A percentile compares a stretch with the other conserved stretches of the same genome.
phyloP scores from a whole-genome alignment of 306 rosid species.

The Cucumis melo region DNA sequence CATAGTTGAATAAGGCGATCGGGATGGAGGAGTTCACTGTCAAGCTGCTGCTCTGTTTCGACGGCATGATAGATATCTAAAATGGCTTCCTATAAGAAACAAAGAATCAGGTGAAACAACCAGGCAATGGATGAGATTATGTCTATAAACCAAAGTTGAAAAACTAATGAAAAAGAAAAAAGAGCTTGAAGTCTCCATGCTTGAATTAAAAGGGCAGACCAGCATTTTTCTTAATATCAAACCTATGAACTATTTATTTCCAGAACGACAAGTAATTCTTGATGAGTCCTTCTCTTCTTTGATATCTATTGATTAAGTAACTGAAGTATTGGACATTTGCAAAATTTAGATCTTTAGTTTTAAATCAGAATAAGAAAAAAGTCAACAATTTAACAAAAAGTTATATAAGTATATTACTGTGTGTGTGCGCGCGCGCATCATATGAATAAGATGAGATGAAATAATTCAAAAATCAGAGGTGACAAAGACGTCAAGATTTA shows the following conservation, averaged over 20 bases:
- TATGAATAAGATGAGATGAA: not conserved
- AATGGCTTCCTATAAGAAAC: slow-evolving; percentile 61
- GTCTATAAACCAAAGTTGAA: not conserved
- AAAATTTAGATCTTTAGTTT: not conserved
- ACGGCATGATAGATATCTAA: slow-evolving; percentile 20
- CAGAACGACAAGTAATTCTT: not conserved
- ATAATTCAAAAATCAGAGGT: not conserved
- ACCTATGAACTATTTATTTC: not conserved
- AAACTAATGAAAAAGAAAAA: not conserved
- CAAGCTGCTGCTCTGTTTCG: slow-evolving; percentile 43
- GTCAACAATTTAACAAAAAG: not conserved
- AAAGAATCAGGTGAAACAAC: not conserved
- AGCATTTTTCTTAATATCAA: not conserved
- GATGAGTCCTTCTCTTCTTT: not conserved
- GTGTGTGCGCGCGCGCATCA: not conserved
- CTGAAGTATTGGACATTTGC: not conserved
- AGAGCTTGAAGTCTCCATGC: not conserved
- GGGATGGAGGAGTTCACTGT: slow-evolving; percentile 53
- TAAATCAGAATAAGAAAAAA: not conserved
- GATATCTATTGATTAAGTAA: not conserved
- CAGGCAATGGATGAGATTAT: not conserved
- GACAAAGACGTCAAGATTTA: not conserved
- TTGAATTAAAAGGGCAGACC: not conserved
- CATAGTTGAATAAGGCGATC: slow-evolving; percentile 68
- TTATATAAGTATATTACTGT: not conserved